phyloP scores from a whole-genome alignment of 2,329 filamentous ascomycete genomes.

The Talaromyces sp. region DNA sequence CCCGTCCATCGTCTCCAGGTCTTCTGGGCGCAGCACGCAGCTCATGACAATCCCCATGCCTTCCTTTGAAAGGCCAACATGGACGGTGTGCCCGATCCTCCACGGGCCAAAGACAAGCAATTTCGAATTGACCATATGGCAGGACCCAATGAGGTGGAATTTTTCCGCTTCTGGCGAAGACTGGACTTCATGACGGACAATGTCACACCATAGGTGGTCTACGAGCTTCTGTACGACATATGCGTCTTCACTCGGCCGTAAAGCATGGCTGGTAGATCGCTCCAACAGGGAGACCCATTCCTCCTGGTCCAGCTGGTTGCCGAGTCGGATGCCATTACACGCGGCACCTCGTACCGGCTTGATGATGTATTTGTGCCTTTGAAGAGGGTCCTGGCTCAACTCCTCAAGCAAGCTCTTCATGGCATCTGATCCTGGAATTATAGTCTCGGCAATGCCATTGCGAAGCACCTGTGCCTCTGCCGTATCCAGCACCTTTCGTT shows the following conservation, averaged over 20 bases:
- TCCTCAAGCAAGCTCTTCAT: slow-evolving; percentile 14
- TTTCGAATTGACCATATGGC: slow-evolving; percentile 19
- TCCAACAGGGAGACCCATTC: slow-evolving; percentile 20
- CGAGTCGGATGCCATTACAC: slow-evolving; percentile 21
- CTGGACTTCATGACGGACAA: slow-evolving; percentile 14
- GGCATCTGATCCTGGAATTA: slow-evolving; percentile 22
- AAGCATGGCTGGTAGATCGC: slow-evolving; percentile 9
- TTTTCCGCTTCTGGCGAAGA: not conserved
- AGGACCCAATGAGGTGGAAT: slow-evolving; percentile 22
- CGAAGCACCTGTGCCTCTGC: slow-evolving; percentile 16
- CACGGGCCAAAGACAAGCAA: slow-evolving; percentile 17
- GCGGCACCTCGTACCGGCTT: slow-evolving; percentile 21
- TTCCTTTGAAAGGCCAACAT: slow-evolving; percentile 9
- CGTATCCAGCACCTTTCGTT: slow-evolving; percentile 14
- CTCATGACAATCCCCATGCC: slow-evolving; percentile 7
- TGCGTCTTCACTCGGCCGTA: slow-evolving; percentile 4
- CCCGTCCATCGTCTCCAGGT: not conserved
- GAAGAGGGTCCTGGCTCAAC: not conserved
- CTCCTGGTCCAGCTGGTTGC: slow-evolving; percentile 14
- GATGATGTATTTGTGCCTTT: slow-evolving; percentile 21
- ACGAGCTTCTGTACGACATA: slow-evolving; percentile 21
- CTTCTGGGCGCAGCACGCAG: slow-evolving; percentile 1
- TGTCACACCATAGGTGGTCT: slow-evolving; percentile 17
- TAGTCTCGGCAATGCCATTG: slow-evolving; percentile 18
- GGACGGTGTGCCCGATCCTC: slow-evolving; percentile 22